A percentile compares a stretch with the other conserved stretches of the same genome.
phyloP scores from a whole-genome alignment of 208 protist genomes.

The Trypanosoma conorhini region DNA sequence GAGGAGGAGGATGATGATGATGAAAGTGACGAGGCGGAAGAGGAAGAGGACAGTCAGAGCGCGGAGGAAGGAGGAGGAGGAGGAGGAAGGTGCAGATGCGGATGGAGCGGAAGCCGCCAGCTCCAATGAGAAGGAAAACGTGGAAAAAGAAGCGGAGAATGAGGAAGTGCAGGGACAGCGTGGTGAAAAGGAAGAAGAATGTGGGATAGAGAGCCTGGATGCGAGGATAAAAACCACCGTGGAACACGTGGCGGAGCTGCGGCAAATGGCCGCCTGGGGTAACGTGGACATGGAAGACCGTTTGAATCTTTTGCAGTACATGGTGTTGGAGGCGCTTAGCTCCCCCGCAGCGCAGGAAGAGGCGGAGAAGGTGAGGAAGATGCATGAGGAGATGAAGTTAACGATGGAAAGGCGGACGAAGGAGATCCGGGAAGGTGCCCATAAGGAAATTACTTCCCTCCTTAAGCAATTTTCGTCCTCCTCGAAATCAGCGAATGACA shows the following conservation, averaged over 20 bases:
- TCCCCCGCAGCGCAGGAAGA: constrained; percentile 53
- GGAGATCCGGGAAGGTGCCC: constrained; percentile 75
- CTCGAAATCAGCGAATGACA: not conserved
- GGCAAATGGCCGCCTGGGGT: constrained; percentile 71
- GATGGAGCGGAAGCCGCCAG: constrained; percentile 10
- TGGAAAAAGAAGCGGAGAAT: constrained; percentile 5
- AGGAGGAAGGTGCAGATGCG: not conserved
- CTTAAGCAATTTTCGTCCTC: constrained; percentile 38
- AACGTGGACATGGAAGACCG: constrained; percentile 79
- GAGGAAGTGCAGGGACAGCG: not conserved
- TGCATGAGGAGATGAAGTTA: constrained; percentile 41
- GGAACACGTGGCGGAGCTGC: constrained; percentile 54
- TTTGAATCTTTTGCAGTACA: constrained; percentile 76
- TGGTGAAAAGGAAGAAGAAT: constrained; percentile 15
- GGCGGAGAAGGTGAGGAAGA: constrained; percentile 55
- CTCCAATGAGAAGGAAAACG: constrained; percentile 2
- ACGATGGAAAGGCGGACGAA: constrained; percentile 56
- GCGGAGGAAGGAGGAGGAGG: constrained; percentile 8
- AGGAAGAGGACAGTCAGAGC: constrained; percentile 14
- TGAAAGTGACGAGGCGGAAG: constrained; percentile 19
- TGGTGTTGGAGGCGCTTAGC: constrained; percentile 60
- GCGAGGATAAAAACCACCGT: constrained; percentile 63
- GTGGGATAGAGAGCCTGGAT: constrained; percentile 37
- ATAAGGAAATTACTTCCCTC: constrained; percentile 70
- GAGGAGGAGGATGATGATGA: constrained; percentile 25